Evolutionary conservation across 345 rosid genomes (phyloP).

Genomic region (Rubroshorea leprosula): DNA sequence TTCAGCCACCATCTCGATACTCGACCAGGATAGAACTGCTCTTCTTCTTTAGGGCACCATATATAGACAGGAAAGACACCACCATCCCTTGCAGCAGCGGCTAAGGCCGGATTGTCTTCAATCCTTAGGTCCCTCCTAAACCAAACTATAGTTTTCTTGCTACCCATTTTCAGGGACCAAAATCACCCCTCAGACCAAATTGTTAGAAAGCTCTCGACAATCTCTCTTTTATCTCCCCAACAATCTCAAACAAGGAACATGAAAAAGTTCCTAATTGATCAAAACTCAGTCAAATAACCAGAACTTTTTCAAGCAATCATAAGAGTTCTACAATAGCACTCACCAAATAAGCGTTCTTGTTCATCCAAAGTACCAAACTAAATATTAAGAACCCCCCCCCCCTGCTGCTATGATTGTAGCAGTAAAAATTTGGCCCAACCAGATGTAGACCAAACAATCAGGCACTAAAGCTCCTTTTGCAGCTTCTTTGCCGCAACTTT

Average conservation of each 20-base stretch:
- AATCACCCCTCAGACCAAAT: no score
- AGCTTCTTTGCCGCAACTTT: not conserved
- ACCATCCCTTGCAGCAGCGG: slow-evolving; percentile 81
- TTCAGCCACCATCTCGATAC: slow-evolving; percentile 98
- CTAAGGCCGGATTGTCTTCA: slow-evolving; percentile 92
- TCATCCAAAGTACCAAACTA: not conserved
- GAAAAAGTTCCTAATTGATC: no score
- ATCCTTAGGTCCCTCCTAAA: slow-evolving; percentile 92
- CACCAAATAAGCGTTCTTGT: not conserved
- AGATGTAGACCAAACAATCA: not conserved
- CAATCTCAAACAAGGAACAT: not conserved
- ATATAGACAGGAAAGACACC: slow-evolving; percentile 65
- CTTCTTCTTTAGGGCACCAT: slow-evolving; percentile 95
- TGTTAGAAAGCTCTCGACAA: no score
- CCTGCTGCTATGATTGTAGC: no score
- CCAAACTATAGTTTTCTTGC: slow-evolving; percentile 78
- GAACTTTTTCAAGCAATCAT: not conserved
- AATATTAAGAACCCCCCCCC: no score
- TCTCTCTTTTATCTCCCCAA: not conserved
- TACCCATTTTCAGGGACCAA: slow-evolving; percentile 18
- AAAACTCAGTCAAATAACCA: not conserved
- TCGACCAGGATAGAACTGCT: slow-evolving; percentile 84
- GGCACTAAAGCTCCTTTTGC: not conserved
- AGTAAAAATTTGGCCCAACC: not conserved
- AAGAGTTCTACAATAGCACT: slow-evolving; percentile 4